Evolutionary conservation across 2,329 filamentous ascomycete genomes (phyloP), one percentile per base, ranked within the genome.

Genomic region (Alternaria hordeiaustralica): DNA sequence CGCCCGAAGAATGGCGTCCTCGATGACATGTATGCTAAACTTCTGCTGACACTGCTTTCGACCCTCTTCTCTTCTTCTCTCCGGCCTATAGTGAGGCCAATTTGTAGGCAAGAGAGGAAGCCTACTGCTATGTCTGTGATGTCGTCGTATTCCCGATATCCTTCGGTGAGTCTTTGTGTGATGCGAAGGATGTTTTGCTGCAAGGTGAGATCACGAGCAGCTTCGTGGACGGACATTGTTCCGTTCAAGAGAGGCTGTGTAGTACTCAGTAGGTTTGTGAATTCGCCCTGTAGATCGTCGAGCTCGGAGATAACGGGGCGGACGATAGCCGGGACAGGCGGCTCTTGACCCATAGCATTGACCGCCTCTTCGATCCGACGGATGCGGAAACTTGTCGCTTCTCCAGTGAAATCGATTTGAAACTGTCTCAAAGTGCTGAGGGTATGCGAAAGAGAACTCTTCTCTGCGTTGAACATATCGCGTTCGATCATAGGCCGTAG

Each of bases 91-190:
- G 88, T 90, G 30, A 96, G 80, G 3, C 93, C 94, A 63, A 97
- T 83, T 68, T 91, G 88, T 10, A 98, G 82, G 70, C 92, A 92
- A 61, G 91, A 89, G 46, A 98, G 83, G 67, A 97, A 91, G 56
- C 91, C 92, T 47, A 93, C 85, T 11, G 93, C 86, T 5, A 93
- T 94, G 47, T 87, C 85, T 0, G 91, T 92, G 70, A 98, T 88
- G 75, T 99, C 96, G 64, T 93, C 92, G 73, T 97, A 98, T 13
- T 89, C 89, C 43, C 89, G 87, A 75, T 94, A 96, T 36, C 89
- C 86, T 28, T 87, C 84, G 2, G 85, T 86, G 8, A 99, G 85
- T 47, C 94, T 88, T 58, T 86, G 83, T 54, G 92, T 87, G 43
- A 97, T 87, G 65, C 92, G 88, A 7, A 84, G 81, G n/a, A 96